Evolutionary conservation across 1,284 basidiomycete species (phyloP).

Genomic region (Coniferiporia sulphurascens): DNA sequence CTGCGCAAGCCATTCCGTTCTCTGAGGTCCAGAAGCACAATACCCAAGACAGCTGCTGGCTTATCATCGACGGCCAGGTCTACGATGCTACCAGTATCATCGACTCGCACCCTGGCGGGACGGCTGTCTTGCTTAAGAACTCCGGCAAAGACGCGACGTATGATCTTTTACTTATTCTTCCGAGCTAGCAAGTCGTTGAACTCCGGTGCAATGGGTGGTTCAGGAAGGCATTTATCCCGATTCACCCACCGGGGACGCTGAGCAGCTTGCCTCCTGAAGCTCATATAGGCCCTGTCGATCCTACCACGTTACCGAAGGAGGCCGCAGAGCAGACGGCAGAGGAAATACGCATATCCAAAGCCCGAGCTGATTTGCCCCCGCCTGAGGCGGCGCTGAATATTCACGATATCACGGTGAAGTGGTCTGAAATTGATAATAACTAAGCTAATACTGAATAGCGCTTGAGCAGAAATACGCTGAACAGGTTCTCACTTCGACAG

Average conservation of each 20-base stretch:
- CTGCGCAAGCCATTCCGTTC: constrained; percentile 31
- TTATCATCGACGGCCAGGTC: constrained; percentile 40
- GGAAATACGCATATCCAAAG: constrained; percentile 37
- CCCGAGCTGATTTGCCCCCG: constrained; percentile 36
- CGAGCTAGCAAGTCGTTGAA: too few species aligned
- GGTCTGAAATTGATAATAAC: neutral
- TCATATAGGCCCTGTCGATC: constrained; percentile 44
- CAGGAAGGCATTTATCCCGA: constrained; percentile 35
- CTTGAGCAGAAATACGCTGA: constrained; percentile 28
- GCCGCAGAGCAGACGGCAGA: constrained; percentile 34
- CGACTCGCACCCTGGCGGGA: constrained; percentile 48
- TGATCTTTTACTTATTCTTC: neutral
- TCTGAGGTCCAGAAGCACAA: constrained; percentile 51
- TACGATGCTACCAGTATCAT: constrained; percentile 47
- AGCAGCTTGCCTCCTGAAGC: constrained; percentile 28
- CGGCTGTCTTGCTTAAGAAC: constrained; percentile 42
- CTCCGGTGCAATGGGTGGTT: neutral
- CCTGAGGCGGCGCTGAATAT: constrained; percentile 41
- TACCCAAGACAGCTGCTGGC: constrained; percentile 44
- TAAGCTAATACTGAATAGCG: neutral
- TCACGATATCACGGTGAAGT: constrained; percentile 37
- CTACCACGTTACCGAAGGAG: constrained; percentile 34
- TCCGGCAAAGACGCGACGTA: constrained; percentile 54
- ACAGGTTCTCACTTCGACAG: constrained; percentile 34
- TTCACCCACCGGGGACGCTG: constrained; percentile 32